These are phyloP conservation scores for Coemansia sp. DNA, from an alignment of 192 early-diverging fungal genomes.

Conservation along the genomic window DNA sequence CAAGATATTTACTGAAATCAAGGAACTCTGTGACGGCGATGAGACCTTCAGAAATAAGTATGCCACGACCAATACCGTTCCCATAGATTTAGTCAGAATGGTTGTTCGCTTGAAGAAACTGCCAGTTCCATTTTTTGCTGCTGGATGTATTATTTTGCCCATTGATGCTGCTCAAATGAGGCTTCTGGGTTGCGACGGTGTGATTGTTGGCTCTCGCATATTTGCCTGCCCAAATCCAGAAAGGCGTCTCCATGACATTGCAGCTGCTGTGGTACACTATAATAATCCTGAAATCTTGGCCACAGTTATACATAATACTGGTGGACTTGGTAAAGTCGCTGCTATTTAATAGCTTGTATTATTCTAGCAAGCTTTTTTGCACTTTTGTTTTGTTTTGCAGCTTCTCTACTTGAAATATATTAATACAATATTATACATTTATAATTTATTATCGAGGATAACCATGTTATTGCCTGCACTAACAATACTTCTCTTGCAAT, in stretches of 20 bases:
- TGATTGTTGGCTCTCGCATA: slow-evolving; percentile 91
- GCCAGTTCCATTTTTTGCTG: slow-evolving; percentile 97
- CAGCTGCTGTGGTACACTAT: slow-evolving; percentile 87
- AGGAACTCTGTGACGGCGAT: slow-evolving; percentile 3
- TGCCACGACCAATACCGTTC: background rate
- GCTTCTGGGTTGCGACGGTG: slow-evolving; percentile 94
- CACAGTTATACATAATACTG: background rate
- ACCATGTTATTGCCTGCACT: too few species aligned
- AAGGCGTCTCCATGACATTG: slow-evolving; percentile 82
- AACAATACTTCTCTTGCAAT: too few species aligned
- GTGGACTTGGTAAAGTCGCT: background rate
- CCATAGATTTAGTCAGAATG: background rate
- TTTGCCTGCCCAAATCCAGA: slow-evolving; percentile 85
- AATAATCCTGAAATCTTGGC: slow-evolving; percentile 1
- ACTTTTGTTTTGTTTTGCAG: background rate
- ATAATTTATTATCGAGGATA: too few species aligned
- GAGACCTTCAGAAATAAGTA: background rate
- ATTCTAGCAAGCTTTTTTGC: background rate
- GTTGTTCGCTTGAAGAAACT: slow-evolving; percentile 51
- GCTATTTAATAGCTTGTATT: background rate
- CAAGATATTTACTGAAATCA: slow-evolving; percentile 76
- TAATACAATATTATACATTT: background rate
- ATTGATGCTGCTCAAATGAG: slow-evolving; percentile 98
- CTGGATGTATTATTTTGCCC: slow-evolving; percentile 89
- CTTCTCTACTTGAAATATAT: background rate